Evolutionary conservation across 805 yeast species (phyloP).

Genomic region (Suhomyces canberraensis): DNA sequence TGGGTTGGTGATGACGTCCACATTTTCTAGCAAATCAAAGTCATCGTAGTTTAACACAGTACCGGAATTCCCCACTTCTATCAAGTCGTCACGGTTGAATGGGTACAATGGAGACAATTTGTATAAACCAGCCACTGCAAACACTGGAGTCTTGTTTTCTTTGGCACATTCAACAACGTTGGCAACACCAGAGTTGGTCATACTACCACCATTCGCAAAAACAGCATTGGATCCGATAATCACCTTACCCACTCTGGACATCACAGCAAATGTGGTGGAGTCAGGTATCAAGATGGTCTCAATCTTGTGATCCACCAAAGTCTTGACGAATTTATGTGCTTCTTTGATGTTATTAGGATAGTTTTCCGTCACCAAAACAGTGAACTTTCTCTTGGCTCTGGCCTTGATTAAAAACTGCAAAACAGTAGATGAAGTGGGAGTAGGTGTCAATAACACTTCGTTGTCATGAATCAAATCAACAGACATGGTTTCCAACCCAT

Average conservation of each 20-base stretch:
- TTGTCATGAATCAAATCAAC: constrained; percentile 93
- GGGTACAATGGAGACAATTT: constrained; percentile 93
- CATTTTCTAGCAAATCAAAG: constrained; percentile 62
- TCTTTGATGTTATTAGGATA: constrained; percentile 82
- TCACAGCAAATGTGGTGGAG: constrained; percentile 86
- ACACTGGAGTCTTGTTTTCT: constrained; percentile 93
- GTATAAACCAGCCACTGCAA: constrained; percentile 91
- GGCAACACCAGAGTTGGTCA: constrained; percentile 86
- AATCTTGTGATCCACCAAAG: constrained; percentile 78
- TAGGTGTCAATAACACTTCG: constrained; percentile 83
- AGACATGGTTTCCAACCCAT: constrained; percentile 86
- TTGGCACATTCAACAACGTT: constrained; percentile 94
- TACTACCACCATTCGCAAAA: constrained; percentile 94
- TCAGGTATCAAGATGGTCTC: constrained; percentile 93
- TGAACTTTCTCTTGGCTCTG: constrained; percentile 82
- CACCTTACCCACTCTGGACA: constrained; percentile 97
- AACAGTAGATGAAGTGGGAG: constrained; percentile 89
- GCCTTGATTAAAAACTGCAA: constrained; percentile 83
- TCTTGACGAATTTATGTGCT: constrained; percentile 78
- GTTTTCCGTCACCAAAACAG: constrained; percentile 87
- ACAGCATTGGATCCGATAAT: constrained; percentile 89
- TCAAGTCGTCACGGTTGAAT: constrained; percentile 74
- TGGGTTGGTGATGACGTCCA: constrained; percentile 79
- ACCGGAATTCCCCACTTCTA: constrained; percentile 93
- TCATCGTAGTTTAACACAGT: constrained; percentile 77